phyloP scores from a whole-genome alignment of 805 yeast species.

The Ogataea populi-albae region DNA sequence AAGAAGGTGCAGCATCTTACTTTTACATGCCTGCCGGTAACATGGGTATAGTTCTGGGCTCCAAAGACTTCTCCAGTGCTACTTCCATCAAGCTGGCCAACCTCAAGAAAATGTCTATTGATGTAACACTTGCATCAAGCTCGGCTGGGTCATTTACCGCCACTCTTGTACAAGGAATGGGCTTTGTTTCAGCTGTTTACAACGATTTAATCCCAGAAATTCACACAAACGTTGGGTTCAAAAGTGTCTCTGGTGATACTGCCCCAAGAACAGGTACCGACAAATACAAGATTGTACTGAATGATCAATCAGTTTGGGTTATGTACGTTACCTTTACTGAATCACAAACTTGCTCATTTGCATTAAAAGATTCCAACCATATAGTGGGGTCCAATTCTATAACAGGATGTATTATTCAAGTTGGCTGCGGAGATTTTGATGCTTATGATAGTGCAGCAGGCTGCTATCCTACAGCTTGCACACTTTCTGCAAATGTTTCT shows the following conservation, averaged over 20 bases:
- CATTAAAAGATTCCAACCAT: constrained; percentile 25
- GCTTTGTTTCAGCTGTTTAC: constrained; percentile 67
- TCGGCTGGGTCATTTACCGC: constrained; percentile 41
- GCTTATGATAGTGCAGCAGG: constrained; percentile 65
- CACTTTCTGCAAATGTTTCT: constrained; percentile 40
- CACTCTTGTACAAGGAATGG: constrained; percentile 82
- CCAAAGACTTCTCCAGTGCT: constrained; percentile 36
- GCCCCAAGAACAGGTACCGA: constrained; percentile 42
- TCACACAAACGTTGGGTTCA: constrained; percentile 58
- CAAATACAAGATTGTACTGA: constrained; percentile 53
- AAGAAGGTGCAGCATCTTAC: constrained; percentile 43
- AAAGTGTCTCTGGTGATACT: constrained; percentile 41
- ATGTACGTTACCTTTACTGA: constrained; percentile 54
- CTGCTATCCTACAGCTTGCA: constrained; percentile 48
- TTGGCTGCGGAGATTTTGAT: constrained; percentile 47
- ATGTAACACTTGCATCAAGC: constrained; percentile 16
- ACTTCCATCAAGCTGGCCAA: constrained; percentile 16
- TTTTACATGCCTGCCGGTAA: constrained; percentile 61
- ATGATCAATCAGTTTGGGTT: constrained; percentile 58
- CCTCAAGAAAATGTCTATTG: constrained; percentile 21
- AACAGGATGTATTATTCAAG: constrained; percentile 55
- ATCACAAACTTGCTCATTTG: constrained; percentile 33
- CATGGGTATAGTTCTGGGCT: constrained; percentile 50
- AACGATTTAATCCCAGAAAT: constrained; percentile 51
- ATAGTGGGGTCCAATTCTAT: constrained; percentile 44